Percentiles rank a stretch among this genome's conserved stretches.
phyloP scores from a whole-genome alignment of 2,329 filamentous ascomycete species.

The Cadophora malorum region DNA sequence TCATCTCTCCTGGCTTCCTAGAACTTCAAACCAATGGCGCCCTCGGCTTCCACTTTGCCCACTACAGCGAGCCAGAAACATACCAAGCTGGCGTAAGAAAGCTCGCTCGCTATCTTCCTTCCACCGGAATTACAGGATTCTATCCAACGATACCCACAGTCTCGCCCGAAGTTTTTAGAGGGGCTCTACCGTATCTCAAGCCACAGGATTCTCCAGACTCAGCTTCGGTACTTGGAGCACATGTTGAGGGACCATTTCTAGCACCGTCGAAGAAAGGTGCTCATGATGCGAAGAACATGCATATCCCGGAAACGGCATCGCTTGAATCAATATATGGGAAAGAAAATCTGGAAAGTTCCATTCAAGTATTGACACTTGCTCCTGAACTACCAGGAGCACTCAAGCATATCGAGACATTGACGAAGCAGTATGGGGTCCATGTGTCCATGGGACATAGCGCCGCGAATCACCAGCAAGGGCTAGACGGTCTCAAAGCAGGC shows the following conservation, averaged over 20 bases:
- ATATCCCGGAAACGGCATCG: conserved; percentile 33
- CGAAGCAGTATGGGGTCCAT: conserved; percentile 38
- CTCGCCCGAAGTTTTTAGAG: conserved; percentile 50
- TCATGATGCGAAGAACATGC: conserved; percentile 47
- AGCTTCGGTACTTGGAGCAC: conserved; percentile 61
- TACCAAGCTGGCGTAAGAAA: conserved; percentile 53
- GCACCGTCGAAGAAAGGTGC: conserved; percentile 59
- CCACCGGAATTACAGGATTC: conserved; percentile 59
- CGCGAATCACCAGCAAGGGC: conserved; percentile 54
- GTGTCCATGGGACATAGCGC: conserved; percentile 51
- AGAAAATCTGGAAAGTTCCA: conserved; percentile 46
- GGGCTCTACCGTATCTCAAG: conserved; percentile 52
- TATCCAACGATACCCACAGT: conserved; percentile 61
- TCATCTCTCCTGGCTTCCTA: conserved; percentile 60
- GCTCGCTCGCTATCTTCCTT: conserved; percentile 55
- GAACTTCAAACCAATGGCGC: conserved; percentile 60
- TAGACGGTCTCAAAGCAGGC: conserved; percentile 53
- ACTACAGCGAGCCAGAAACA: conserved; percentile 48
- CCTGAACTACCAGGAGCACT: conserved; percentile 55
- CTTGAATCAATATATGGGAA: conserved; percentile 53
- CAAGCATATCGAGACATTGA: conserved; percentile 51
- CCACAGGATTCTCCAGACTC: conserved; percentile 51
- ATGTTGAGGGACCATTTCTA: conserved; percentile 62
- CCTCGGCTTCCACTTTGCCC: conserved; percentile 59
- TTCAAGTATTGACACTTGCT: conserved; percentile 59